Evolutionary conservation across 257 asterid genomes (phyloP), one percentile per base, ranked within the genome.

Genomic region (Solanum lycopersicoides): DNA sequence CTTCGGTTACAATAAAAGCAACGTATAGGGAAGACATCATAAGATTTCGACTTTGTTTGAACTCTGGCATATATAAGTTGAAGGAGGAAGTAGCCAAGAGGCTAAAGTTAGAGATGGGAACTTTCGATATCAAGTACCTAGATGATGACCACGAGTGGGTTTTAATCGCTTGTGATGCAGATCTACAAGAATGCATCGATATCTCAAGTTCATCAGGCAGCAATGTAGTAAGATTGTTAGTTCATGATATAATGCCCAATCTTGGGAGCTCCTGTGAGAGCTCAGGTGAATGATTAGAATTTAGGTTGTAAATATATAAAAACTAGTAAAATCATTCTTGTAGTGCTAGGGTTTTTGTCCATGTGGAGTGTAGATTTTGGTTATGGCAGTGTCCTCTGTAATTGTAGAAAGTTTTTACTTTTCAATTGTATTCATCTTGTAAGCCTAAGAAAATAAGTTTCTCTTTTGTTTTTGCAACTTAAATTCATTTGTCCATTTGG

Each of bases 61-160:
- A 89, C 69, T 92, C 97, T 1, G 92, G 98, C 7, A 91, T 94
- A 42, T 82, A 69, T 83, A 94, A 84, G 90, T 83, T 96, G 75
- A 93, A 89, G 89, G 98, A 96, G 89, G 98, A 94, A 90, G 97
- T 95, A 86, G 95, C 93, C 12, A 96, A 94, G 92, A 91, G 98
- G 92, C 89, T 96, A 71, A 94, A 92, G 89, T 47, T 96, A 84
- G 98, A 94, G 90, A 20, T 82, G 82, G 99, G 98, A n/a, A 95
- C 95, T 0, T 96, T 95, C 0, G 96, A 95, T 85, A 91, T 96
- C 32, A 96, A 95, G 90, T 94, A 96, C 89, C 92, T 94, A 10
- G 99, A 95, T 34, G 98, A 95, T 69, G 99, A 95, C 72, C 96
- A 92, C 2, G 99, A 96, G 87, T 96, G 98, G 99, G 98, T 96